Percentiles rank a stretch among this genome's conserved stretches.
Conservation (phyloP, 2,329 filamentous ascomycete genomes). For the Hirsutella thompsonii region DNA sequence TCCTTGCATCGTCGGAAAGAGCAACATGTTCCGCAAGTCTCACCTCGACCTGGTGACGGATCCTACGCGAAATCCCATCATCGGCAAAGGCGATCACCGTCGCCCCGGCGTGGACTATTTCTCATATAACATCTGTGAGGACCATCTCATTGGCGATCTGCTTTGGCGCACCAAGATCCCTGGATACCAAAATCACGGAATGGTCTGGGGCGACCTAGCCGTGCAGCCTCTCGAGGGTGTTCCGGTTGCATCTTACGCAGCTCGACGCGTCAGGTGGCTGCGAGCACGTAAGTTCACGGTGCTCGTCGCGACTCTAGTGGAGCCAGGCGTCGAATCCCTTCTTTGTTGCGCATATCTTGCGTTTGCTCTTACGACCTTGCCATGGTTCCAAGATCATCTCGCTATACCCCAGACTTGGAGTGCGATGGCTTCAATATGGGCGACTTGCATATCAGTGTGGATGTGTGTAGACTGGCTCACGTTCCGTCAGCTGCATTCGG, state of each 20-base stretch:
- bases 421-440: conserved; percentile 53
- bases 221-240: conserved; percentile 83
- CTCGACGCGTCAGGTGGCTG: conserved; percentile 77
- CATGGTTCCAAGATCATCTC: conserved; percentile 41
- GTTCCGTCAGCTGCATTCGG: conserved; percentile 63
- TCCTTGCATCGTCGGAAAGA: conserved; percentile 91
- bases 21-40: conserved; percentile 93
- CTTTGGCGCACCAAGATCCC: conserved; percentile 63
- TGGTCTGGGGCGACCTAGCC: conserved; percentile 75
- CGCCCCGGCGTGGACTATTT: conserved; percentile 77
- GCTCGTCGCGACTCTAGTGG: conserved; percentile 73
- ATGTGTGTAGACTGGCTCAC: conserved; percentile 61
- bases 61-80: conserved; percentile 29
- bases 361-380: conserved; percentile 64
- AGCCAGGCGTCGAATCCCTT: conserved; percentile 83
- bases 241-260: conserved; percentile 63
- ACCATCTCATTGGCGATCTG: conserved; percentile 87
- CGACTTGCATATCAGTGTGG: conserved; percentile 55
- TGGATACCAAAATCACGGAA: conserved; percentile 63
- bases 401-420: conserved; percentile 53
- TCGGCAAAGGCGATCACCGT: conserved; percentile 25
- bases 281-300: conserved; percentile 93
- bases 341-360: conserved; percentile 71
- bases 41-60: conserved; percentile 68
- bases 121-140: conserved; percentile 92